Base-by-base conservation (phyloP, 2,329 filamentous ascomycete genomes). In the Penicillium griseofulvum region DNA sequence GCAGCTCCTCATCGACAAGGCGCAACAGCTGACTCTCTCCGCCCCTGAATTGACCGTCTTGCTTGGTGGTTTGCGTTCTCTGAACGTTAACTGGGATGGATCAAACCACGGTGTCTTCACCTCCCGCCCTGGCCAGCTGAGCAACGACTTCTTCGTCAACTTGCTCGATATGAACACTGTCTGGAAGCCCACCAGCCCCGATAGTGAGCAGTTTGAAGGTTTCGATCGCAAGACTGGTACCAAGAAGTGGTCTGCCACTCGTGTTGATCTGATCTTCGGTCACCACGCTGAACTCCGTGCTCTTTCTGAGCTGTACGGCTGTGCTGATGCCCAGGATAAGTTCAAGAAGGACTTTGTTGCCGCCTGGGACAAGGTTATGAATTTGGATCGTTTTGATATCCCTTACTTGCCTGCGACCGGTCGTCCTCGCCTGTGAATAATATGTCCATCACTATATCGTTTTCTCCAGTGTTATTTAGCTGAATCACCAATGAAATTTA, bases 101-200 rank as follows among this genome's bases (percentile, higher is more conserved):
- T 89, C 87, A 0, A 69, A 77, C 24, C 74, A 83, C 55, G 89
- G 89, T 56, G 81, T 91, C 55, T 80, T 91, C 67, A 92, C 89
- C 54, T 79, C 80, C 63, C 79, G 78, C 8, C 86, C 87, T 1
- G 89, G 89, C 39, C 74, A 83, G 63, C 79, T 92, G 65, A 89
- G 85, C 68, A 91, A 89, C 74, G 89, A 91, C 76, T 92, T 90
- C 81, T 92, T 92, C 68, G 82, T 89, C 73, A 91, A 91, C 76
- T 79, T 92, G 1, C 82, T 92, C 24, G 87, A 90, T 67, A 83
- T 81, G 65, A 76, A 74, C 71, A 88, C 82, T 7, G 78, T 74
- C 22, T 91, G 89, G 89, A 84, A 84, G 75, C 66, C 81, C 0
- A 75, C 75, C 37, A 75, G 76, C 54, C 62, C 65, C n/a, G 74